Base-by-base conservation (phyloP, 2,329 filamentous ascomycete species). In the Aspergillus bombycis region DNA sequence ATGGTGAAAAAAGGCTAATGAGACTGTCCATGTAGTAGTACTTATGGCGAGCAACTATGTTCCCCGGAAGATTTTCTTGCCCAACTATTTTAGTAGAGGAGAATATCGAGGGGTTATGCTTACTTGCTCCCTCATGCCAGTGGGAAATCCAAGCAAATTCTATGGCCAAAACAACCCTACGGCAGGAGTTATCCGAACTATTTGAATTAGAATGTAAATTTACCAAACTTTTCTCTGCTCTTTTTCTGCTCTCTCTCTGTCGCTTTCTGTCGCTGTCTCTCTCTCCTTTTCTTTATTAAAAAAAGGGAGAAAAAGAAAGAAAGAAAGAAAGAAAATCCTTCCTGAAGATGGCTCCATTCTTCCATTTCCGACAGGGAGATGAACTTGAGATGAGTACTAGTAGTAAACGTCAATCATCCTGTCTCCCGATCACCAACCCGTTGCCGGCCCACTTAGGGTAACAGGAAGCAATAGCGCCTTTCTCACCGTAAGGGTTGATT, bases 211-310 rank as follows among this genome's bases (percentile, higher is more conserved):
- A 23, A 5, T 23, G 43, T 45, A 45, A 21, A 21, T 23, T 21
- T 45, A 45, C n/a, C 21, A 16, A 21, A 4, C 11, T 12, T 23
- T 21, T 45, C 21, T n/a, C 23, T 23, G 1, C 19, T 23, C 19
- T 21, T 23, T 62, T 52, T 46, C 62, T 28, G 54, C 53, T 57
- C 46, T 46, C 46, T 46, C 21, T 58, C 58, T 58, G 43, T 57
- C 26, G 50, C 32, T 48, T 30, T 56, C 55, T 34, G 43, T 61
- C 62, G 26, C 58, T 38, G 45, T 61, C 16, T 41, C 8, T 41
- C 16, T 41, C 19, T 19, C 16, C 5, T 5, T 4, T 5, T 63
- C 55, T 59, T 19, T 55, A 61, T 54, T 58, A 3, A 34, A 34
- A 4, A 11, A 4, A 11, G 10, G 32, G 10, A 1, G 11, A 34